phyloP scores from a whole-genome alignment of 2,329 filamentous ascomycete species.

The Ascochyta koolunga region DNA sequence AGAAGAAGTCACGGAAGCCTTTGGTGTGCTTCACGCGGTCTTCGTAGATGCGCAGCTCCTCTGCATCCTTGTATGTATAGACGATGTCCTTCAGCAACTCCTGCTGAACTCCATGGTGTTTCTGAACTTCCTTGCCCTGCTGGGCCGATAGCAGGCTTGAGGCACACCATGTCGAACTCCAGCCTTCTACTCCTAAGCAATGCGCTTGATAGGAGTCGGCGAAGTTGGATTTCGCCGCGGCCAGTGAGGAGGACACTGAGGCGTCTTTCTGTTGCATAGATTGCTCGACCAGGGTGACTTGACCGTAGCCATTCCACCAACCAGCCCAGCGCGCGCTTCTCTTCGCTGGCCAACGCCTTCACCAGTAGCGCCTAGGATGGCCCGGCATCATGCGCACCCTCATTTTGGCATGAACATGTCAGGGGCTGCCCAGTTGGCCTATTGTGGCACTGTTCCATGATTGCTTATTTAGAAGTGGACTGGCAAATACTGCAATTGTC shows the following conservation, averaged over 20 bases:
- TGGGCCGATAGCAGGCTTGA: slow-evolving; percentile 86
- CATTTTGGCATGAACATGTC: slow-evolving; percentile 81
- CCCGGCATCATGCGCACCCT: slow-evolving; percentile 92
- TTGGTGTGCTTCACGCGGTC: slow-evolving; percentile 71
- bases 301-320: slow-evolving; percentile 96
- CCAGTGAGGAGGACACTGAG: slow-evolving; percentile 88
- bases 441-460: slow-evolving; percentile 83
- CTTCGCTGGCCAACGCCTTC: slow-evolving; percentile 81
- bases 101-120: slow-evolving; percentile 91
- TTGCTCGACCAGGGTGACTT: slow-evolving; percentile 76
- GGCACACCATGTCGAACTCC: slow-evolving; percentile 83
- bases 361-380: slow-evolving; percentile 85
- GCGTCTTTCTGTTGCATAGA: slow-evolving; percentile 85
- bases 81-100: slow-evolving; percentile 79
- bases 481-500: slow-evolving; percentile 74
- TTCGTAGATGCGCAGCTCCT: slow-evolving; percentile 77
- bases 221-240: slow-evolving; percentile 77
- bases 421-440: slow-evolving; percentile 74
- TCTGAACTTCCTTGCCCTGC: slow-evolving; percentile 75
- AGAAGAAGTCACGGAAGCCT: slow-evolving; percentile 84
- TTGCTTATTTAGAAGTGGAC: slow-evolving; percentile 84
- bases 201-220: slow-evolving; percentile 79
- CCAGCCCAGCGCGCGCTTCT: slow-evolving; percentile 83
- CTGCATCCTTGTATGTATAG: slow-evolving; percentile 81
- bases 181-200: slow-evolving; percentile 77